These are phyloP conservation scores for Zoysia pacifica DNA, from an alignment of 176 grass and related monocot genomes.

Conservation along the genomic window DNA sequence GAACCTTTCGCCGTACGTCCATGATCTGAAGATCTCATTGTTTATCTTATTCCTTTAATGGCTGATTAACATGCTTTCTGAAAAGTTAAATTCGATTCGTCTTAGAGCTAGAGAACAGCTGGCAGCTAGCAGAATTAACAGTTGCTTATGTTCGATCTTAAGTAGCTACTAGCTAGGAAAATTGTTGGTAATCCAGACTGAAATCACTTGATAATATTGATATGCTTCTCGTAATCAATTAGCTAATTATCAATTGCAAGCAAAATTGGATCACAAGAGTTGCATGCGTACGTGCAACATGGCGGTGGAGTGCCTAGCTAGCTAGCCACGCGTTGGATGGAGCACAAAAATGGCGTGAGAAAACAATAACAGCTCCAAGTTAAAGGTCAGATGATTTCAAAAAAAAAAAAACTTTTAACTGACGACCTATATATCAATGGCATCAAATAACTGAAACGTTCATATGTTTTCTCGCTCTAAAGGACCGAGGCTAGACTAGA, in stretches of 20 bases:
- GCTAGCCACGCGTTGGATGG: conserved; percentile 6
- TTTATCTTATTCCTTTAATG: conserved; percentile 31
- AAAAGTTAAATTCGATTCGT: conserved; percentile 41
- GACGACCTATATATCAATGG: conserved; percentile 11
- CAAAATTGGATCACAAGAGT: conserved; percentile 16
- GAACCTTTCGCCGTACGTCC: conserved; percentile 12
- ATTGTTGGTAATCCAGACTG: no score
- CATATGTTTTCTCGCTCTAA: not conserved
- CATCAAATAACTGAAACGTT: conserved; percentile 30
- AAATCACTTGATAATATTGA: no score
- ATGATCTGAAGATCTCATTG: conserved; percentile 23
- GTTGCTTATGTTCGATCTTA: no score
- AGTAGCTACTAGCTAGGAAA: no score
- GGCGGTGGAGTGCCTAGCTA: conserved; percentile 24
- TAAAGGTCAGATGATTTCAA: conserved; percentile 27
- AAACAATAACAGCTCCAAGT: not conserved
- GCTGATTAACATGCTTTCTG: conserved; percentile 19
- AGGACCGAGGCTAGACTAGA: no score
- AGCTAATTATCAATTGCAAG: not conserved
- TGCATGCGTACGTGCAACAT: conserved; percentile 17
- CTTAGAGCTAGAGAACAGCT: not conserved
- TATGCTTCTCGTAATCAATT: no score
- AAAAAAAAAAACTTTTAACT: conserved; percentile 1
- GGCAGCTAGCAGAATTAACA: not conserved
- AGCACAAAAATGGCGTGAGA: conserved; percentile 37